phyloP scores from a whole-genome alignment of 305 asterid genomes.

The Vinca major region DNA sequence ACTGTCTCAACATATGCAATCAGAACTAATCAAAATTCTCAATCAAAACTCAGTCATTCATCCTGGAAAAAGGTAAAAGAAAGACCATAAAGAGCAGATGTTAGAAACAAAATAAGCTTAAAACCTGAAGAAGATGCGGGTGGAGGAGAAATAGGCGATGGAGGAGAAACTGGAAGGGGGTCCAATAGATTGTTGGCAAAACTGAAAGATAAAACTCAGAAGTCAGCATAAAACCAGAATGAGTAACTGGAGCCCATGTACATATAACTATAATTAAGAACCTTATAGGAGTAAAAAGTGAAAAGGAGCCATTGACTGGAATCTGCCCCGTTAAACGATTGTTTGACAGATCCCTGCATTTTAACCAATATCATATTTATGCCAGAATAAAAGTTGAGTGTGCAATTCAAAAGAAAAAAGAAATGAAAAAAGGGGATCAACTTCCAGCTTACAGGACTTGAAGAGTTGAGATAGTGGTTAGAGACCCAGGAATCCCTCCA shows the following conservation, averaged over 20 bases:
- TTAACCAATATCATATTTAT: conserved; percentile 16
- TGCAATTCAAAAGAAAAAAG: too few relatives aligned
- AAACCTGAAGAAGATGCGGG: conserved; percentile 48
- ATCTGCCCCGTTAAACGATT: conserved; percentile 50
- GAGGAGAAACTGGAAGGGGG: conserved; percentile 54
- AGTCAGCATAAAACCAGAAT: conserved; percentile 22
- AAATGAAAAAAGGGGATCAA: conserved; percentile 11
- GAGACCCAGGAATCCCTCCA: conserved; percentile 54
- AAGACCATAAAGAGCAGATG: not conserved
- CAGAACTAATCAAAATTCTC: not conserved
- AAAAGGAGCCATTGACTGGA: conserved; percentile 85
- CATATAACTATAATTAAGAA: conserved; percentile 18
- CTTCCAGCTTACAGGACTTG: conserved; percentile 87
- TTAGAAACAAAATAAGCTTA: conserved; percentile 5
- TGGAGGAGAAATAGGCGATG: conserved; percentile 57
- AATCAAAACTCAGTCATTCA: not conserved
- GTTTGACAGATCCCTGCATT: conserved; percentile 80
- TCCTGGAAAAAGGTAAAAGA: not conserved
- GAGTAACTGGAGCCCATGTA: conserved; percentile 5
- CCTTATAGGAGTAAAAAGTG: conserved; percentile 91
- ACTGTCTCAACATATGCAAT: not conserved
- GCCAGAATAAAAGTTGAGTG: not conserved
- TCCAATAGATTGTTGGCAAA: conserved; percentile 53
- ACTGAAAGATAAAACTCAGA: conserved; percentile 34
- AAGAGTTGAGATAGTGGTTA: conserved; percentile 57